These are phyloP conservation scores for Bimuria novae-zelandiae DNA, from an alignment of 2,329 filamentous ascomycete genomes.

Conservation along the genomic window DNA sequence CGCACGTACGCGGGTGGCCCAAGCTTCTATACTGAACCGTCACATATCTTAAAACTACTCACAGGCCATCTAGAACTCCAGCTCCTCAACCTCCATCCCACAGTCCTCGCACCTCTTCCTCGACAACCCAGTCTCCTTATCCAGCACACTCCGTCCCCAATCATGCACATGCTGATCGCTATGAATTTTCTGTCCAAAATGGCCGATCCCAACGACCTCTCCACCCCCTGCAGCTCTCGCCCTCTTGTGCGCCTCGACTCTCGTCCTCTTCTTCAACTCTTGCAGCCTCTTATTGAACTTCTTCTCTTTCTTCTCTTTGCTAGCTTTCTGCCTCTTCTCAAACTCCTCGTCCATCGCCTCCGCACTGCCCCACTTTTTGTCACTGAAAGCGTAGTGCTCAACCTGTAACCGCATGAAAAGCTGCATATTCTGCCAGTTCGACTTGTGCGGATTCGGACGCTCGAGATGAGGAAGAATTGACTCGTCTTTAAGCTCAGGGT, in stretches of 20 bases:
- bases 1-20: no score
- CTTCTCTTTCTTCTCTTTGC: slow-evolving; percentile 83
- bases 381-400: slow-evolving; percentile 84
- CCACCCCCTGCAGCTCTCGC: slow-evolving; percentile 47
- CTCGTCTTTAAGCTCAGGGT: slow-evolving; percentile 88
- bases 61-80: slow-evolving; percentile 60
- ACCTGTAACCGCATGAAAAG: slow-evolving; percentile 92
- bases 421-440: slow-evolving; percentile 99
- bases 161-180: slow-evolving; percentile 83
- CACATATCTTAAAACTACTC: neutral
- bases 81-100: slow-evolving; percentile 69
- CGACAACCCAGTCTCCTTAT: slow-evolving; percentile 70
- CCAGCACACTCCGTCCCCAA: slow-evolving; percentile 68
- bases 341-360: slow-evolving; percentile 90
- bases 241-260: slow-evolving; percentile 85
- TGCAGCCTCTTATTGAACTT: slow-evolving; percentile 90
- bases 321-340: slow-evolving; percentile 74
- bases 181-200: slow-evolving; percentile 78
- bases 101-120: slow-evolving; percentile 75
- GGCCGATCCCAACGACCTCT: slow-evolving; percentile 22
- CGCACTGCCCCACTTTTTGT: slow-evolving; percentile 85
- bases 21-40: no score
- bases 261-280: slow-evolving; percentile 90
- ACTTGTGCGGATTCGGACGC: slow-evolving; percentile 91
- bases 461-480: slow-evolving; percentile 86